Evolutionary conservation across 306 rosid genomes (phyloP).

Genomic region (Albizia julibrissin): DNA sequence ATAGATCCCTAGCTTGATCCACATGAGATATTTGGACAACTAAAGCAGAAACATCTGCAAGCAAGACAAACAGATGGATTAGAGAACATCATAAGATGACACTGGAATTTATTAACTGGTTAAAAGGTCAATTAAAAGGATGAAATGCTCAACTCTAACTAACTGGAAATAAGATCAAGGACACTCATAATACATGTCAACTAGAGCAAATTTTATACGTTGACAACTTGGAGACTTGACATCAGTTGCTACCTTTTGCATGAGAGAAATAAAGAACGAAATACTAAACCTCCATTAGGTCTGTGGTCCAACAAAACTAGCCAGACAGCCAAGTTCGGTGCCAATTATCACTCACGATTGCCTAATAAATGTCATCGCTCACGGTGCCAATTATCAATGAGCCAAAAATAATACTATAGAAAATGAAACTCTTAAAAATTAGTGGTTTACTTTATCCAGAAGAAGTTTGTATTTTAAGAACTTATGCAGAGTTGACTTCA

Average conservation of each 20-base stretch:
- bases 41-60: conserved; percentile 75
- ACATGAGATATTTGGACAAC: conserved; percentile 53
- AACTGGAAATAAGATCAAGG: conserved; percentile 21
- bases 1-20: conserved; percentile 53
- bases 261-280: background rate
- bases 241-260: conserved; percentile 3
- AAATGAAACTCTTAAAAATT: background rate
- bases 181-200: background rate
- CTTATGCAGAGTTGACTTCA: background rate
- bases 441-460: background rate
- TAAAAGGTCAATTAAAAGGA: conserved; percentile 26
- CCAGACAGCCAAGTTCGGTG: background rate
- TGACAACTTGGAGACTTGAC: conserved; percentile 2
- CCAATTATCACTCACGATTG: background rate
- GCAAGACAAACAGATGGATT: conserved; percentile 29
- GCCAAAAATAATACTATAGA: background rate
- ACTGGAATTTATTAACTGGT: conserved; percentile 12
- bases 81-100: conserved; percentile 11
- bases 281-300: conserved; percentile 1
- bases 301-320: conserved; percentile 18
- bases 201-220: background rate
- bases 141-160: conserved; percentile 18
- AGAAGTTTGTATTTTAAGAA: background rate
- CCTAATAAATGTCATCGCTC: background rate
- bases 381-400: background rate